Percentiles rank a stretch among this genome's conserved stretches.
These are phyloP conservation scores for Pulicaria dysenterica DNA, from an alignment of 129 eudicot species.

Conservation along the genomic window DNA sequence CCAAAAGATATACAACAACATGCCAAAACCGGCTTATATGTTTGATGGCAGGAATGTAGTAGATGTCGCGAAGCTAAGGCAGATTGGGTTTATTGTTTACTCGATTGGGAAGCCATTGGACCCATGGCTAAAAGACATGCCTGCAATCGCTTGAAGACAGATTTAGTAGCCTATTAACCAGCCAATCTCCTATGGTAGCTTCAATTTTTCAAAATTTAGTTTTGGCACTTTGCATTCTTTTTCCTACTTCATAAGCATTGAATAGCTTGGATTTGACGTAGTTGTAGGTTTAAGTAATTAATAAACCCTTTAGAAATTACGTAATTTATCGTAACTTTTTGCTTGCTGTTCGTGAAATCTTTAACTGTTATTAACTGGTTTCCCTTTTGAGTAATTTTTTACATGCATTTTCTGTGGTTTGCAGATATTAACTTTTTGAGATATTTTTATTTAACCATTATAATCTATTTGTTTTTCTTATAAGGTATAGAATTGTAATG, in stretches of 20 bases:
- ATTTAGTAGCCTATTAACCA: neutral
- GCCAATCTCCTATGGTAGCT: neutral
- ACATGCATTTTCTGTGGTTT: no score
- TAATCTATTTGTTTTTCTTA: no score
- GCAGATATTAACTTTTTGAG: no score
- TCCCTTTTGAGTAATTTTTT: no score
- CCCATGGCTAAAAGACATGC: slow-evolving; percentile 61
- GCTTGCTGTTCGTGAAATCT: no score
- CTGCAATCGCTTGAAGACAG: slow-evolving; percentile 46
- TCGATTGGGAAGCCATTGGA: slow-evolving; percentile 69
- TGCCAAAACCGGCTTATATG: slow-evolving; percentile 64
- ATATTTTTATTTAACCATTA: no score
- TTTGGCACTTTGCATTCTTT: neutral
- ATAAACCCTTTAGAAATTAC: neutral
- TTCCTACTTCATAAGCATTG: slow-evolving; percentile 21
- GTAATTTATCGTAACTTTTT: no score
- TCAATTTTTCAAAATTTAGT: slow-evolving; percentile 14
- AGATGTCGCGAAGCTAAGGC: slow-evolving; percentile 44
- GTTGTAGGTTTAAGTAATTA: slow-evolving; percentile 19
- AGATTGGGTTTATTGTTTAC: slow-evolving; percentile 64
- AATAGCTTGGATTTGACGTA: slow-evolving; percentile 13
- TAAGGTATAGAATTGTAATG: no score
- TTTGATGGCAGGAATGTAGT: slow-evolving; percentile 66
- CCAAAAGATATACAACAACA: slow-evolving; percentile 48
- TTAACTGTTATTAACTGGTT: no score